These are phyloP conservation scores for Saccharum officinarum DNA, from an alignment of 176 grass and related monocot species.

Conservation along the genomic window DNA sequence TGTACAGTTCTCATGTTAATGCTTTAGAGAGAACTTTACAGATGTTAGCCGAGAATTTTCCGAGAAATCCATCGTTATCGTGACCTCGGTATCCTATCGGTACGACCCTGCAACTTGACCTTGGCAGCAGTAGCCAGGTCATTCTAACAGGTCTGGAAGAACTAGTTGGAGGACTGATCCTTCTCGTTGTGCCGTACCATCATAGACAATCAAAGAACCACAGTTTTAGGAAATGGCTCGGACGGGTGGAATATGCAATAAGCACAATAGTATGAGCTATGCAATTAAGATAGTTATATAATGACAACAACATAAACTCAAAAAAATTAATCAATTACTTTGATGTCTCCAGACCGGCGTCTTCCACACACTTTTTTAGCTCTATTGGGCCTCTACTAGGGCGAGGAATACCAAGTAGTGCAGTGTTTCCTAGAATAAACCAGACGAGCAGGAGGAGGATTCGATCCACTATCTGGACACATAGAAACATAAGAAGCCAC, in stretches of 20 bases:
- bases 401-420: slow-evolving; percentile 51
- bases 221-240: too few relatives aligned
- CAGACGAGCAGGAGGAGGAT: slow-evolving; percentile 51
- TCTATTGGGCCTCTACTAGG: slow-evolving; percentile 70
- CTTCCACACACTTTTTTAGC: slow-evolving; percentile 57
- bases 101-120: too few relatives aligned
- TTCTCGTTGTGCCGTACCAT: too few relatives aligned
- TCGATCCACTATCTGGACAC: slow-evolving; percentile 46
- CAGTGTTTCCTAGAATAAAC: slow-evolving; percentile 60
- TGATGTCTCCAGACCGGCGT: slow-evolving; percentile 69
- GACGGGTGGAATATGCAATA: background rate
- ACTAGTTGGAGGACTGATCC: too few relatives aligned
- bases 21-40: too few relatives aligned
- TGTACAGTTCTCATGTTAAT: too few relatives aligned
- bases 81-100: too few relatives aligned
- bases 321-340: slow-evolving; percentile 24
- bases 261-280: background rate
- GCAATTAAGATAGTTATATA: background rate
- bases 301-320: background rate
- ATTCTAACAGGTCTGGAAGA: too few relatives aligned
- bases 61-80: too few relatives aligned
- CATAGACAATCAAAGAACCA: too few relatives aligned
- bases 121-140: too few relatives aligned
- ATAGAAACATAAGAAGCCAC: slow-evolving; percentile 57
- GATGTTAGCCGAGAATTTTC: too few relatives aligned